Base-by-base conservation (phyloP, 2,329 filamentous ascomycete species). In the Blastomyces parvus region DNA sequence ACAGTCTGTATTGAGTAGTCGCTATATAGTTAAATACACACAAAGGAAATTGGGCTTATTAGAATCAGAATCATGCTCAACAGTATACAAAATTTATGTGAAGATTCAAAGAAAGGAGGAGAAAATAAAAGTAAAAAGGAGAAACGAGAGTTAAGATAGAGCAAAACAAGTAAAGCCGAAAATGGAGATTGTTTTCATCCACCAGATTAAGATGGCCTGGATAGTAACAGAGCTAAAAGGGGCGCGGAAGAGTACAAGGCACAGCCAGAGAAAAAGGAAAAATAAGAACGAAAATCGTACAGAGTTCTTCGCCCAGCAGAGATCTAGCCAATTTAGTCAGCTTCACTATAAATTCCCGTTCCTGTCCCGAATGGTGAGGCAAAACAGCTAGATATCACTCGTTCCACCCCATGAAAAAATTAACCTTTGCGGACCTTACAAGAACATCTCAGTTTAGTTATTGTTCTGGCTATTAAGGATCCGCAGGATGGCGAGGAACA, bases 381-480 rank as follows among this genome's bases (percentile, higher is more conserved):
- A 13, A 50, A 25, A 50, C n/a, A 22, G 22, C 9, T 22, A 50
- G 9, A 50, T 11, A 27, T 25, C 22, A 59, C 11, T 46, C 14
- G 36, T 22, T 11, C 11, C 1, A 14, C 25, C n/a, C 33, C 7
- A 44, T n/a, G 17, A 27, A 27, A 27, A 2, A 50, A 50, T 11
- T 27, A 17, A 2, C 42, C 17, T 30, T 19, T 5, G 8, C 30
- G 53, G 19, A 40, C 6, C 59, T 46, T 27, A 40, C 33, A 5
- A 13, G 9, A 27, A 27, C 6, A 4, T 27, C 33, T 22, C 9
- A 33, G 25, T 17, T 72, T 86, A 97, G 83, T 97, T 95, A 78
- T 96, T 93, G 74, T 86, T 88, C 82, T 96, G 90, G 80, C 88
- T 95, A 82, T 99, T 99, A 72, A 99, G 82, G 70, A 99, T 97